Evolutionary conservation across 75 land plant species (phyloP).

Genomic region (Sequoiadendron giganteum): DNA sequence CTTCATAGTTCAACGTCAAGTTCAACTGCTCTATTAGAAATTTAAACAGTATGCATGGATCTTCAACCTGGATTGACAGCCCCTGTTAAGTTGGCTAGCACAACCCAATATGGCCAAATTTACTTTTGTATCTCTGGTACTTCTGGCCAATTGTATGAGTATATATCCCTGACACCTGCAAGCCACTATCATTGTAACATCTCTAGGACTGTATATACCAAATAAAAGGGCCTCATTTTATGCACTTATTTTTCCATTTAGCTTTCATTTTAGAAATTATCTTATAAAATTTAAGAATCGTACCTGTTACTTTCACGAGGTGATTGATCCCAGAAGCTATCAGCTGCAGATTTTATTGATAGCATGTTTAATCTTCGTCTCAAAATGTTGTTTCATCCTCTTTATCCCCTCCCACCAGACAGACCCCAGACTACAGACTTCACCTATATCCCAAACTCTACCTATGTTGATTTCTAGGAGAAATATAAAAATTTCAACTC

Average conservation of each 20-base stretch:
- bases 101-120: neutral
- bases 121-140: neutral
- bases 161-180: neutral
- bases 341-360: neutral
- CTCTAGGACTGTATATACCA: neutral
- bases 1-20: neutral
- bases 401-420: neutral
- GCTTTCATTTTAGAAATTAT: neutral
- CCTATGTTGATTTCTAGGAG: neutral
- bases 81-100: neutral
- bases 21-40: neutral
- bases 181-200: neutral
- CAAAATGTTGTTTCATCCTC: neutral
- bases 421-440: neutral
- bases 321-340: neutral
- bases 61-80: neutral
- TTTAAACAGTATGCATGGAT: neutral
- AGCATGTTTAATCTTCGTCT: neutral
- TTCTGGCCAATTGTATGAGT: neutral
- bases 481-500: neutral
- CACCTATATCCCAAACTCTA: neutral
- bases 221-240: neutral
- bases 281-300: neutral
- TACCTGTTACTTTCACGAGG: neutral
- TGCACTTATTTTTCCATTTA: neutral